A percentile compares a stretch with the other conserved stretches of the same genome.
These are phyloP conservation scores for Stephania yunnanensis DNA, from an alignment of 164 flowering plant genomes.

Conservation along the genomic window DNA sequence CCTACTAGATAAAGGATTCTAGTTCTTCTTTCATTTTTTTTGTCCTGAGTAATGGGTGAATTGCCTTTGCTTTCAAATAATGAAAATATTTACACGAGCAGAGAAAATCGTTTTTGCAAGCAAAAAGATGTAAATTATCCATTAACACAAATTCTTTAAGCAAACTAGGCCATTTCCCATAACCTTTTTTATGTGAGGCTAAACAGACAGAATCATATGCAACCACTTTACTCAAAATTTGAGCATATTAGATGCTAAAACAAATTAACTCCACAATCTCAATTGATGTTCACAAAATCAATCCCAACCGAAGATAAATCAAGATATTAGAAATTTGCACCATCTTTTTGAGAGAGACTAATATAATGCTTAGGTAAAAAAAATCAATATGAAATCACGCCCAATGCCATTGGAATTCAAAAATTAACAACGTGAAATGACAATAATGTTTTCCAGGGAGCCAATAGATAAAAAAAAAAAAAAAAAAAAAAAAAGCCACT, in stretches of 20 bases:
- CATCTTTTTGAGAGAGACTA: no score
- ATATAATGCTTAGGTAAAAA: neutral
- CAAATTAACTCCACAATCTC: neutral
- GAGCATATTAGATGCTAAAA: neutral
- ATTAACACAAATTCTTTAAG: no score
- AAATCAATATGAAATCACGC: neutral
- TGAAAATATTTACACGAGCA: no score
- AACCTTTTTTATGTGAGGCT: neutral
- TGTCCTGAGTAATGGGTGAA: no score
- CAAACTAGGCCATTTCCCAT: neutral
- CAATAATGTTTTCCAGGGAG: neutral
- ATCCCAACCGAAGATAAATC: neutral
- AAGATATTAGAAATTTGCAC: no score
- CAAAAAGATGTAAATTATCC: neutral
- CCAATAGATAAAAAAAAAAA: neutral
- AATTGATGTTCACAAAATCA: neutral
- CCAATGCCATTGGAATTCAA: neutral
- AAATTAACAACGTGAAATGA: neutral
- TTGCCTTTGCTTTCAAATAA: no score
- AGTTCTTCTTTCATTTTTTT: no score
- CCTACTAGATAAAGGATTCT: no score
- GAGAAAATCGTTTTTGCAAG: no score
- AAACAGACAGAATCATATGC: no score
- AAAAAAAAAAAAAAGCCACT: conserved; percentile 22
- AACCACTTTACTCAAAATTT: no score